Base-by-base conservation (phyloP, 129 eudicot species). In the Centaurea solstitialis region DNA sequence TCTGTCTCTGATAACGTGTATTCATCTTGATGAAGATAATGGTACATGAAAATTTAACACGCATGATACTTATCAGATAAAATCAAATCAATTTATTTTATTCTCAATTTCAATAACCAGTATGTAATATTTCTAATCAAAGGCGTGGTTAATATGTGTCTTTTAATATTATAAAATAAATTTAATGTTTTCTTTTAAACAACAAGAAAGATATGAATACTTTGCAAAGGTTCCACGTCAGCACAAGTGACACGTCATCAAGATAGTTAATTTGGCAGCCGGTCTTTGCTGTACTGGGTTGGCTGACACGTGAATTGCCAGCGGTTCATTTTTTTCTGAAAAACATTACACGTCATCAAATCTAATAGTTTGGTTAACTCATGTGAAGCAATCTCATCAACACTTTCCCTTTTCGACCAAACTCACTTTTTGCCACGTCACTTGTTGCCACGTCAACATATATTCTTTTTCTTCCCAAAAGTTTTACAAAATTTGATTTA, bases 341-440 rank as follows among this genome's bases (percentile, higher is more conserved):
- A 78, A 78, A 71, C 41, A 38, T 17, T 1, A 62, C 81, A 82
- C 81, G 71, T 82, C 62, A 76, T 71, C 81, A 76, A 69, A 82
- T 76, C 80, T 69, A 76, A 47, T 75, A 38, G 77, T 75, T 75
- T 82, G 77, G 85, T 76, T 69, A 11, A 82, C 81, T 69, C 81
- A 53, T 76, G 85, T 82, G 85, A 82, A 37, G 72, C 72, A 76
- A 75, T 75, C 85, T 81, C 81, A 75, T 75, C 65, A 81, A 70
- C 66, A 59, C 45, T 45, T n/a, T 12, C 8, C 10, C 81, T 57
- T 82, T 82, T 82, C 38, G 77, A 82, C 81, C 86, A 61, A 76
- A 82, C 78, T 40, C 73, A 70, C 40, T 76, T 76, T 66, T 70
- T 70, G 86, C 86, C 81, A 82, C 72, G 77, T 82, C 86, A 76